These are phyloP conservation scores for Picea mariana DNA, from an alignment of 83 land plant genomes.

Conservation along the genomic window DNA sequence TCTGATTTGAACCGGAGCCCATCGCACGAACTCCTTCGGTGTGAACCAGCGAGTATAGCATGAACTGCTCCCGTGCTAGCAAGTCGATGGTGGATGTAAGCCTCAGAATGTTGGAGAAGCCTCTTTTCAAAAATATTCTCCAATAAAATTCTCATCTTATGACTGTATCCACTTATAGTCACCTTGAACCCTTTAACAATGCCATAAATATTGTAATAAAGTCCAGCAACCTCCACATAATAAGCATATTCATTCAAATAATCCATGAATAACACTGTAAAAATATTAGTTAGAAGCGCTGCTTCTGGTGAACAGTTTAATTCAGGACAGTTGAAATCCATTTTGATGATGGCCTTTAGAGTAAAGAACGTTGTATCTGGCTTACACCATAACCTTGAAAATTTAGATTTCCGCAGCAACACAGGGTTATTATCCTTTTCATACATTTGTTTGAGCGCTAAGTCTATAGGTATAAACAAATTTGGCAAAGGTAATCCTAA, in stretches of 20 bases:
- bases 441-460: slow-evolving; percentile 44
- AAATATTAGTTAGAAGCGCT: slow-evolving; percentile 70
- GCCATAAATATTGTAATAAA: too few relatives aligned
- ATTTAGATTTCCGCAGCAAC: slow-evolving; percentile 48
- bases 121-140: too few relatives aligned
- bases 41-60: too few relatives aligned
- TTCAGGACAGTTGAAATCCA: slow-evolving; percentile 81
- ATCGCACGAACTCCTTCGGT: too few relatives aligned
- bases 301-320: slow-evolving; percentile 81
- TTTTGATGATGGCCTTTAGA: slow-evolving; percentile 81
- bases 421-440: slow-evolving; percentile 55
- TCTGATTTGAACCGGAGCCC: too few relatives aligned
- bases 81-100: too few relatives aligned
- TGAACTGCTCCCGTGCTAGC: too few relatives aligned
- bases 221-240: too few relatives aligned
- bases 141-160: too few relatives aligned
- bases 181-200: too few relatives aligned
- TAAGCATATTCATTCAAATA: slow-evolving; percentile 96
- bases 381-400: slow-evolving; percentile 86
- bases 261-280: slow-evolving; percentile 75
- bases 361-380: slow-evolving; percentile 73
- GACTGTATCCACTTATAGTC: too few relatives aligned
- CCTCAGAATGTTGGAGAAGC: too few relatives aligned
- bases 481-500: slow-evolving; percentile 80
- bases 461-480: slow-evolving; percentile 83